These are phyloP conservation scores for Rhytidiadelphus loreus DNA, from an alignment of 225 moss, liverwort and hornwort genomes.

Conservation along the genomic window DNA sequence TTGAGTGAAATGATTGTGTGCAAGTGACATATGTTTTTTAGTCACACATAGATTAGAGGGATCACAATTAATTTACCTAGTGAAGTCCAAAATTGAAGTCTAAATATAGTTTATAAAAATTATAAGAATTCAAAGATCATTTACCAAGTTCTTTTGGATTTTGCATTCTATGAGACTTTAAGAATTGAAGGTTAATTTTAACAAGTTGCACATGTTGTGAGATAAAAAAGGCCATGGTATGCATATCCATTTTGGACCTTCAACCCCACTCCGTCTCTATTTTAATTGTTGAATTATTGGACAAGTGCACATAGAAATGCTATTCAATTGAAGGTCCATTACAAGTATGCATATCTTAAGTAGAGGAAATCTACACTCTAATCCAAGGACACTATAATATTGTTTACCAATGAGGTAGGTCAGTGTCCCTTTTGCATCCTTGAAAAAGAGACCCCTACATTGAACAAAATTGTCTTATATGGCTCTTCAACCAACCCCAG, in stretches of 20 bases:
- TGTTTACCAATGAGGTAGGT: neutral
- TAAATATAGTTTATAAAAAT: neutral
- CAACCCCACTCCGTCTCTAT: accelerated
- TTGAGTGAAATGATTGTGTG: no score
- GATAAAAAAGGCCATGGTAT: neutral
- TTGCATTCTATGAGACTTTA: no score
- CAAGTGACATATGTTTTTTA: no score
- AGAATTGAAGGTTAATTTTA: no score
- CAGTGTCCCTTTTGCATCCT: neutral
- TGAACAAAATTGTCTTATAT: neutral
- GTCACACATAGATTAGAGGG: no score
- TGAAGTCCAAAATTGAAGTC: neutral
- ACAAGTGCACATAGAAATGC: neutral
- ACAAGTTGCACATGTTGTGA: neutral
- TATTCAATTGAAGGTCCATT: neutral
- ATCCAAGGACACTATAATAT: accelerated
- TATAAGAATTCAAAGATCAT: neutral
- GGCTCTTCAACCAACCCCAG: no score
- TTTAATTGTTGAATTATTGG: neutral
- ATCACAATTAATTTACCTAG: no score
- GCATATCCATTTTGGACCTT: neutral
- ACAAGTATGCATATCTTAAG: neutral
- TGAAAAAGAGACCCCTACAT: accelerated
- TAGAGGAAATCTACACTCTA: neutral
- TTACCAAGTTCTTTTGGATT: no score